Percentiles rank a stretch among this genome's conserved stretches.
Conservation (phyloP, 306 rosid genomes). For the Cucurbita ficifolia region DNA sequence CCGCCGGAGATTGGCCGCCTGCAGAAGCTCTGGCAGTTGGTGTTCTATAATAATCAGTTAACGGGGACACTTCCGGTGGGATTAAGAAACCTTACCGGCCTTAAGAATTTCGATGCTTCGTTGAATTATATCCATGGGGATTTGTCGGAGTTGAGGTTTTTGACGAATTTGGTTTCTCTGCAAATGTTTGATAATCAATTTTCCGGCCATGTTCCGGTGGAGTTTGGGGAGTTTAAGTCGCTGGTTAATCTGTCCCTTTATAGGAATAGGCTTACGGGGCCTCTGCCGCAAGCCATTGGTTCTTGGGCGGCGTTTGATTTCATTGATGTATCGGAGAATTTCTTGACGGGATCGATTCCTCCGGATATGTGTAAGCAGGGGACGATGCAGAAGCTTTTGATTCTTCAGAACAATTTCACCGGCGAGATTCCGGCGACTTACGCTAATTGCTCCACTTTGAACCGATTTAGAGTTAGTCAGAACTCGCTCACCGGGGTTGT, state of each 20-base stretch:
- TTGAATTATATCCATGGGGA: constrained; percentile 42
- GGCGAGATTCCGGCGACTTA: constrained; percentile 64
- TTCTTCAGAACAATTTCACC: constrained; percentile 64
- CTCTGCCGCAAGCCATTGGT: constrained; percentile 58
- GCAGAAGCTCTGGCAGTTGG: constrained; percentile 57
- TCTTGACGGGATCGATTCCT: constrained; percentile 57
- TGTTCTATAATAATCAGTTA: constrained; percentile 35
- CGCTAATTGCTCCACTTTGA: constrained; percentile 28
- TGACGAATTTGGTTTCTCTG: constrained; percentile 32
- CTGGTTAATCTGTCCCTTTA: constrained; percentile 48
- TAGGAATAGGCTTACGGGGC: constrained; percentile 43
- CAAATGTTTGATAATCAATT: constrained; percentile 42
- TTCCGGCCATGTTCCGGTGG: constrained; percentile 49
- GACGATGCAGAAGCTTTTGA: constrained; percentile 27
- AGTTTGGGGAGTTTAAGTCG: constrained; percentile 55
- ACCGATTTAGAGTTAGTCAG: constrained; percentile 45
- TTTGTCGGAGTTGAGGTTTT: constrained; percentile 32
- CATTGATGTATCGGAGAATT: constrained; percentile 75
- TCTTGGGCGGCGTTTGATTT: constrained; percentile 38
- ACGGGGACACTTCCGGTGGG: constrained; percentile 54
- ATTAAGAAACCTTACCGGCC: constrained; percentile 34
- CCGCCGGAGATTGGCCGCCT: constrained; percentile 62
- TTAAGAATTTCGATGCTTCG: constrained; percentile 51
- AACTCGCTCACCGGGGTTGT: constrained; percentile 63
- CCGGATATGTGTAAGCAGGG: constrained; percentile 70